Base-by-base conservation (phyloP, 306 rosid genomes). In the Fragaria nilgerrensis region DNA sequence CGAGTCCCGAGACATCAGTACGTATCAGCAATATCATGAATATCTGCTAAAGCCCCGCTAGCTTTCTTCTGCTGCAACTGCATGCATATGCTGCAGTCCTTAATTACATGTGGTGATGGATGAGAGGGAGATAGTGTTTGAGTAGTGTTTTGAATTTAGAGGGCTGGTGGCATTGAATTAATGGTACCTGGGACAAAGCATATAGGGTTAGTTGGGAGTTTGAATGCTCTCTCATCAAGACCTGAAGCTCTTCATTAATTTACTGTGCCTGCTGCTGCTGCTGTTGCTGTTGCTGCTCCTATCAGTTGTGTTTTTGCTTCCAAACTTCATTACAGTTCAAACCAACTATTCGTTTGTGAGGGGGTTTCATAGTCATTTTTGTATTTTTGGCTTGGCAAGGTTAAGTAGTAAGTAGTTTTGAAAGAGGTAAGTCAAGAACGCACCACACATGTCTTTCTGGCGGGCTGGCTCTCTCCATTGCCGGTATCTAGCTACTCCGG, bases 361-460 rank as follows among this genome's bases (percentile, higher is more conserved):
- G 81, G 81, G 74, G 13, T 5, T 47, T 43, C 36, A 2, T 36
- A 32, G 17, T 81, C 70, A 10, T 48, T 20, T 20, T 58, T 69
- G 62, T 37, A 5, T 16, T 22, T 47, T 61, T 48, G 23, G 14
- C 32, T 27, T 29, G 48, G 47, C 36, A 68, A 58, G 32, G 11
- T 56, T 17, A 3, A 61, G 17, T 25, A 61, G 37, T 27, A 61
- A 27, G 3, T 61, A 47, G 81, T 49, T 49, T 72, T 77, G 77
- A 64, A 59, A 82, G 77, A 87, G 87, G 97, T 88, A 88, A 95
- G 98, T 95, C 98, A 95, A 95, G 97, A 95, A 84, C 98, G 97
- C 96, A 95, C 98, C 98, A 89, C 85, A 87, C 80, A 16, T 41
- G 49, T 73, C 45, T 80, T 62, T 80, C 32, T 8, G 48, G 61